A percentile compares a stretch with the other conserved stretches of the same genome.
These are phyloP conservation scores for Gracilaria vermiculophylla DNA, from an alignment of 23 red algal species.

Conservation along the genomic window DNA sequence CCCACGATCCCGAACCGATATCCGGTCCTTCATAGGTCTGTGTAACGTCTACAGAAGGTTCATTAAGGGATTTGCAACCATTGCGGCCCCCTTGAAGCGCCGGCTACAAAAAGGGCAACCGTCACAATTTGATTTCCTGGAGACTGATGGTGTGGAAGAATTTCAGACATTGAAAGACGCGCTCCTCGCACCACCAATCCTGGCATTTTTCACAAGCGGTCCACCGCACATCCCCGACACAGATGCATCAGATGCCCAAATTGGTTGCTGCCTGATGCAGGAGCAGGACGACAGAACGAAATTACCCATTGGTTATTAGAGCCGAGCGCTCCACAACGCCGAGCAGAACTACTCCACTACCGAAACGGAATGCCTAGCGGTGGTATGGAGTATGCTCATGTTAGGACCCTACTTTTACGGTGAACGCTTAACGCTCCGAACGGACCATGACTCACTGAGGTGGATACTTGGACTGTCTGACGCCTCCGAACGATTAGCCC, in stretches of 20 bases:
- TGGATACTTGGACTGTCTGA: constrained; percentile 6
- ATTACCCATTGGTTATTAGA: constrained; percentile 27
- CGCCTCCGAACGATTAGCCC: background rate
- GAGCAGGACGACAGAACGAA: background rate
- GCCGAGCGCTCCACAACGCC: background rate
- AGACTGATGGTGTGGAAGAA: background rate
- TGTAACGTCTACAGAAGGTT: no score
- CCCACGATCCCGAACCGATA: no score
- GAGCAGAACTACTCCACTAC: background rate
- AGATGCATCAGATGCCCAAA: background rate
- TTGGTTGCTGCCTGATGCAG: constrained; percentile 15
- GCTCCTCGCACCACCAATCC: background rate
- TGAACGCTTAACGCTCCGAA: background rate
- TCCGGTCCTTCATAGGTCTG: no score
- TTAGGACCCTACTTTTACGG: no score
- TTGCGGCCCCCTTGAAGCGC: background rate
- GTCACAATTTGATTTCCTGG: background rate
- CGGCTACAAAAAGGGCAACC: background rate
- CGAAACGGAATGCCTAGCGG: background rate
- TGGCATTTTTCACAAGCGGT: background rate
- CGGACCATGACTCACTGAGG: background rate
- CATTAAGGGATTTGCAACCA: background rate
- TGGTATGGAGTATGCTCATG: no score
- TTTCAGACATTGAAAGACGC: background rate
- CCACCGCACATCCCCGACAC: no score